These are phyloP conservation scores for Aspergillus neoniger DNA, from an alignment of 2,329 filamentous ascomycete genomes.

Conservation along the genomic window DNA sequence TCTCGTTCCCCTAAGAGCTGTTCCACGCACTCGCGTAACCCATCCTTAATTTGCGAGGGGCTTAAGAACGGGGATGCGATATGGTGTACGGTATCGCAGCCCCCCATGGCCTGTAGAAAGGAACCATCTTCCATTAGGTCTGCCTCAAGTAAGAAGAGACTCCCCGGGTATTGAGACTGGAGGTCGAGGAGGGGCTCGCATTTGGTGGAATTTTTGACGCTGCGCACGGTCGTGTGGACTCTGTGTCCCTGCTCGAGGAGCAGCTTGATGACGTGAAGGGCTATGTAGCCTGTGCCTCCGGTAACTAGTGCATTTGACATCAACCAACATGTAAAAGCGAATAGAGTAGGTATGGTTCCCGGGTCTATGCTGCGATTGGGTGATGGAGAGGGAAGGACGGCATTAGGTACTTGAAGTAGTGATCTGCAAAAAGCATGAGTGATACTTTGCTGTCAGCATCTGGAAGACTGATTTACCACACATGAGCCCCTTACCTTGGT, in stretches of 20 bases:
- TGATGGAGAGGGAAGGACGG: too few species aligned
- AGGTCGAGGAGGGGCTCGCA: slow-evolving; percentile 22
- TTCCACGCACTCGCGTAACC: slow-evolving; percentile 27
- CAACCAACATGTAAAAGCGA: too few species aligned
- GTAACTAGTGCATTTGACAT: slow-evolving; percentile 15
- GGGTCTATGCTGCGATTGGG: too few species aligned
- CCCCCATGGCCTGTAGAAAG: slow-evolving; percentile 31
- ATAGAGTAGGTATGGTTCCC: too few species aligned
- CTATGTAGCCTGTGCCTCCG: slow-evolving; percentile 23
- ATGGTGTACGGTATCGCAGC: slow-evolving; percentile 36
- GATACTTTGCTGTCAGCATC: too few species aligned
- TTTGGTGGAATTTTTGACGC: slow-evolving; percentile 18
- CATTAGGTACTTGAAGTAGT: too few species aligned
- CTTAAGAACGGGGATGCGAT: slow-evolving; percentile 39
- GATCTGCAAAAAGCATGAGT: too few species aligned
- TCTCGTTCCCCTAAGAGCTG: slow-evolving; percentile 29
- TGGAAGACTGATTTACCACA: too few species aligned
- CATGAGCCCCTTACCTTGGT: too few species aligned
- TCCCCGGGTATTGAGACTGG: slow-evolving; percentile 17
- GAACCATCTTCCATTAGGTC: slow-evolving; percentile 32
- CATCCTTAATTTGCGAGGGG: slow-evolving; percentile 27
- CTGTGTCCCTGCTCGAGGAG: slow-evolving; percentile 19
- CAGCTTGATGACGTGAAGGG: slow-evolving; percentile 20
- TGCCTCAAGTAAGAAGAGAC: slow-evolving; percentile 30
- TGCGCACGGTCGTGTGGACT: slow-evolving; percentile 20